phyloP scores from a whole-genome alignment of 345 rosid species.

The Luvunga scandens region DNA sequence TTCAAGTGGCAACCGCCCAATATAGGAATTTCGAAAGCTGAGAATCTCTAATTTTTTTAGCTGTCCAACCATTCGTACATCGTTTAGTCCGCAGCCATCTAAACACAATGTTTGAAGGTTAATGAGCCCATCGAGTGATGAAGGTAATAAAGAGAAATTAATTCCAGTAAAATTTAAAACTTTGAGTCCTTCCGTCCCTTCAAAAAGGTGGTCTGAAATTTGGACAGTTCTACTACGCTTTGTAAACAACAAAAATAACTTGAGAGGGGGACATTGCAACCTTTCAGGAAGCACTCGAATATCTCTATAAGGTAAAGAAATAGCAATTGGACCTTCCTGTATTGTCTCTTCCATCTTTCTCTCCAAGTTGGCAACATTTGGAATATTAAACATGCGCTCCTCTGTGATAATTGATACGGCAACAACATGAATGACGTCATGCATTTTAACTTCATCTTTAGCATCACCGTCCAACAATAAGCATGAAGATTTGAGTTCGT shows the following conservation, averaged over 20 bases:
- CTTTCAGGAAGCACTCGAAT: slow-evolving; percentile 6
- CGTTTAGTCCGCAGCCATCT: not conserved
- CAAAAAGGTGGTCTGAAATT: slow-evolving; percentile 12
- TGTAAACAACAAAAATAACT: not conserved
- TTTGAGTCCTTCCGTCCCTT: slow-evolving; percentile 10
- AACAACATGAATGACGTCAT: slow-evolving; percentile 19
- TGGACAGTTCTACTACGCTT: not conserved
- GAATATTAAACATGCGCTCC: not conserved
- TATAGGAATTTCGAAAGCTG: not conserved
- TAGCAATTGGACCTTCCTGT: not conserved
- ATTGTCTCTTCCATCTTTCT: not conserved
- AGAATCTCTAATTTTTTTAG: not conserved
- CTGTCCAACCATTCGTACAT: not conserved
- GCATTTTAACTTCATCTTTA: slow-evolving; percentile 12
- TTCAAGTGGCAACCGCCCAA: not conserved
- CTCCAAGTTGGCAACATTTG: not conserved
- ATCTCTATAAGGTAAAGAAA: not conserved
- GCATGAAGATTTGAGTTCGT: slow-evolving; percentile 16
- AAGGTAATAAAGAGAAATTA: slow-evolving; percentile 1
- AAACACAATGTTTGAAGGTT: slow-evolving; percentile 17
- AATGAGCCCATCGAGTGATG: not conserved
- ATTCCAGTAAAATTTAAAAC: slow-evolving; percentile 4
- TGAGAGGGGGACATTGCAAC: slow-evolving; percentile 12
- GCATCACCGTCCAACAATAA: slow-evolving; percentile 13
- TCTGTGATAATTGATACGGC: slow-evolving; percentile 15